Evolutionary conservation across 2,329 filamentous ascomycete species (phyloP).

Genomic region (Cyphellophora europaea): DNA sequence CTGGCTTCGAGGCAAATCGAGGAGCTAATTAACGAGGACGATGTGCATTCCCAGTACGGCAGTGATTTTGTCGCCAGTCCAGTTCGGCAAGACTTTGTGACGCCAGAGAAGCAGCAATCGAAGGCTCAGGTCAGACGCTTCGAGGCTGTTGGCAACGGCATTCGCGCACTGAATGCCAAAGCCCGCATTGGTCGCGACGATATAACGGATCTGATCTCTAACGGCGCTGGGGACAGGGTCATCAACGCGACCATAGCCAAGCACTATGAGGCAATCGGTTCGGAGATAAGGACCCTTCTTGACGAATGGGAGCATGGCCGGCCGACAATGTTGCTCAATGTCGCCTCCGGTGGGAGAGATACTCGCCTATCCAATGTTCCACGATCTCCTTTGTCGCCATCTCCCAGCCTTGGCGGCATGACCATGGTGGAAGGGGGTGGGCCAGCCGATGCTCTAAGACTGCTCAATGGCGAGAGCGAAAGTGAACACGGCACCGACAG

Average conservation of each 20-base stretch:
- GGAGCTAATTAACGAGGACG: not conserved
- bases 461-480: conserved; percentile 62
- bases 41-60: not conserved
- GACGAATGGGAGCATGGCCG: conserved; percentile 83
- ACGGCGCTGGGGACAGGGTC: conserved; percentile 56
- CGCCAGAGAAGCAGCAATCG: conserved; percentile 71
- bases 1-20: not conserved
- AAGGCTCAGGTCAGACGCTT: conserved; percentile 82
- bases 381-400: conserved; percentile 33
- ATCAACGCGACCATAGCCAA: conserved; percentile 69
- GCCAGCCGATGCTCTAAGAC: conserved; percentile 62
- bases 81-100: conserved; percentile 2
- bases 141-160: conserved; percentile 78
- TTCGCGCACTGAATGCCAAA: conserved; percentile 87
- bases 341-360: conserved; percentile 45
- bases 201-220: conserved; percentile 60
- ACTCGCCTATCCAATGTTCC: conserved; percentile 20
- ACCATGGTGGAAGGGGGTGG: conserved; percentile 45
- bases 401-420: conserved; percentile 34
- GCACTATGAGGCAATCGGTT: conserved; percentile 91
- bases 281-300: conserved; percentile 71
- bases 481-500: conserved; percentile 25
- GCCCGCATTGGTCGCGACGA: conserved; percentile 86
- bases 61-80: not conserved
- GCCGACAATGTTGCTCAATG: conserved; percentile 68